Evolutionary conservation across 2,329 filamentous ascomycete species (phyloP).

Genomic region (Pyricularia pennisetigena): DNA sequence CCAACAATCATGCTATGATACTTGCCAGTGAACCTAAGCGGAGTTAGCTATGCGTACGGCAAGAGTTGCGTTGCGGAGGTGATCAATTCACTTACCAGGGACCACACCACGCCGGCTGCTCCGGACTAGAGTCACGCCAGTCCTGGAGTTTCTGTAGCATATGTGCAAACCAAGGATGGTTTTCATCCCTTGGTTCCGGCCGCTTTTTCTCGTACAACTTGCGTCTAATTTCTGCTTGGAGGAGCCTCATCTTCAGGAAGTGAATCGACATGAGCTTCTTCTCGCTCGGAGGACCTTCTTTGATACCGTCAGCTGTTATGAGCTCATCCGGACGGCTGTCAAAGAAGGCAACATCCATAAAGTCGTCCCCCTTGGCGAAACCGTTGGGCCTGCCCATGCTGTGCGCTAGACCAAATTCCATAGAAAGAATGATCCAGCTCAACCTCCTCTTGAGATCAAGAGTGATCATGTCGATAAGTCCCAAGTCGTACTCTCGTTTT

Average conservation of each 20-base stretch:
- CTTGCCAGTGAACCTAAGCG: conserved; percentile 50
- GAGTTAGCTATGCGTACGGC: conserved; percentile 8
- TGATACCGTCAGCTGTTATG: conserved; percentile 70
- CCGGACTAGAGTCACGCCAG: conserved; percentile 71
- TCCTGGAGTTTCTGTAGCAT: conserved; percentile 71
- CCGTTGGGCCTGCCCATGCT: conserved; percentile 79
- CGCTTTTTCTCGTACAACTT: conserved; percentile 80
- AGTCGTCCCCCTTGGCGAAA: conserved; percentile 72
- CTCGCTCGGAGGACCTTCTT: conserved; percentile 60
- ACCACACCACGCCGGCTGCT: conserved; percentile 61
- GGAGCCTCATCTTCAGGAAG: conserved; percentile 81
- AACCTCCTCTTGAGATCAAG: conserved; percentile 84
- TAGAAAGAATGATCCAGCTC: conserved; percentile 78
- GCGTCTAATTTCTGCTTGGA: conserved; percentile 81
- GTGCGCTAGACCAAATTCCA: conserved; percentile 84
- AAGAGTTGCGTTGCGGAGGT: too few species aligned
- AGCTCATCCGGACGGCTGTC: conserved; percentile 71
- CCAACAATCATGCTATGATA: conserved; percentile 86
- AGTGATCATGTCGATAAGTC: conserved; percentile 54
- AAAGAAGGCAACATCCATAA: conserved; percentile 81
- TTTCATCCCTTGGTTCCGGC: conserved; percentile 64
- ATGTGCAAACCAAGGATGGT: conserved; percentile 75
- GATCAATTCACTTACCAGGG: conserved; percentile 52
- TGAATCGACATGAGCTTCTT: conserved; percentile 88
- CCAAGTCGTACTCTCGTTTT: conserved; percentile 43